These are phyloP conservation scores for Skeletonema tropicum DNA, from an alignment of 108 stramenopile species.

Conservation along the genomic window DNA sequence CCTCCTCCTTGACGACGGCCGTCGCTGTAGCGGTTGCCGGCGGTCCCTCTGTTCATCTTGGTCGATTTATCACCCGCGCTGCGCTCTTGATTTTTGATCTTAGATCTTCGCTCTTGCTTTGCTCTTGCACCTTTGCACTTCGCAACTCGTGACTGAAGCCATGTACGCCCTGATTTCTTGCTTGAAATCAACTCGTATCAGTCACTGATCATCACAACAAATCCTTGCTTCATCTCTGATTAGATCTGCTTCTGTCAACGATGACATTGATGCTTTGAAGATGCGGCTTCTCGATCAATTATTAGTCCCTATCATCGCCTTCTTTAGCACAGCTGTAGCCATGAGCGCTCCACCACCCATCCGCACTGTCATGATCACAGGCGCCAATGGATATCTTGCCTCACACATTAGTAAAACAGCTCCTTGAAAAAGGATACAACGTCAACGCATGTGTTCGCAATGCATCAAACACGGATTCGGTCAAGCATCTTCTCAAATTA, in stretches of 20 bases:
- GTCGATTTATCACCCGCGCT: too few relatives aligned
- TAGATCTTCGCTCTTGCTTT: too few relatives aligned
- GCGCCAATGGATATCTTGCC: constrained; percentile 80
- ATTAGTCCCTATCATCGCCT: not conserved
- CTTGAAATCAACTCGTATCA: too few relatives aligned
- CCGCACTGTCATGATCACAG: constrained; percentile 59
- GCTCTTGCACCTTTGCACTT: too few relatives aligned
- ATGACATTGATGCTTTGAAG: too few relatives aligned
- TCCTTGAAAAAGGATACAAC: constrained; percentile 30
- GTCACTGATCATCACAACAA: too few relatives aligned
- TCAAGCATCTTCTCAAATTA: constrained; percentile 27
- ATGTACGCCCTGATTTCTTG: too few relatives aligned
- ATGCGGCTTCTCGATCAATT: too few relatives aligned
- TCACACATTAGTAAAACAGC: constrained; percentile 64
- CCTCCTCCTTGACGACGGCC: not conserved
- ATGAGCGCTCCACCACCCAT: constrained; percentile 8
- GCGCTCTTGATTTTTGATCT: too few relatives aligned
- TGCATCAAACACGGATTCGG: constrained; percentile 21
- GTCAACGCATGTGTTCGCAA: constrained; percentile 48
- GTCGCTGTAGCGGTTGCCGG: constrained; percentile 13
- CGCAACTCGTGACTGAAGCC: too few relatives aligned
- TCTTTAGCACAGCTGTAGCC: not conserved
- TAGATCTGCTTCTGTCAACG: too few relatives aligned
- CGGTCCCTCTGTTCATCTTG: not conserved
- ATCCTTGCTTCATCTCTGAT: too few relatives aligned